Percentiles rank a stretch among this genome's conserved stretches.
These are phyloP conservation scores for Talaromyces thailandensis DNA, from an alignment of 495 filamentous ascomycete species.

Conservation along the genomic window DNA sequence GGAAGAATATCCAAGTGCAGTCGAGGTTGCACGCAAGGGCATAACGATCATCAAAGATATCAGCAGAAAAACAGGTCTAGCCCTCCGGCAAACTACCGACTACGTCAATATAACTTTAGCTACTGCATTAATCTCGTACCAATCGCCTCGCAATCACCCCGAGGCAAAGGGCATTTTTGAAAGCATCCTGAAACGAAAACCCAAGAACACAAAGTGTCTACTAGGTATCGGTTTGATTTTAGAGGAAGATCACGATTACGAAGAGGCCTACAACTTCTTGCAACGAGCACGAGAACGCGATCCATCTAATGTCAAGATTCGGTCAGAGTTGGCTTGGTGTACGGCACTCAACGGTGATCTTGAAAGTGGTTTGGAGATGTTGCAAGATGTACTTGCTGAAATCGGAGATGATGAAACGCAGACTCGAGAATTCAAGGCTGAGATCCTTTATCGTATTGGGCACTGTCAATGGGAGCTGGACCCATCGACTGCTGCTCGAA, in stretches of 20 bases:
- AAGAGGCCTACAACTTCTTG: conserved; percentile 69
- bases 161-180: conserved; percentile 83
- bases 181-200: conserved; percentile 60
- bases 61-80: conserved; percentile 53
- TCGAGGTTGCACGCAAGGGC: conserved; percentile 69
- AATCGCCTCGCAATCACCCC: conserved; percentile 78
- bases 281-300: conserved; percentile 63
- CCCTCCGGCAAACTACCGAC: conserved; percentile 58
- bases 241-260: conserved; percentile 84
- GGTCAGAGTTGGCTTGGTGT: conserved; percentile 82
- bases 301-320: conserved; percentile 61
- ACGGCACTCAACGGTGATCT: conserved; percentile 75
- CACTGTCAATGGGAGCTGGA: conserved; percentile 82
- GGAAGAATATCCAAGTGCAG: conserved; percentile 79
- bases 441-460: conserved; percentile 81
- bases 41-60: conserved; percentile 50
- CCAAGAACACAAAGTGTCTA: conserved; percentile 65
- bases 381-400: conserved; percentile 58
- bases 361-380: conserved; percentile 48
- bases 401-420: conserved; percentile 44
- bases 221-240: conserved; percentile 86
- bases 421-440: conserved; percentile 65
- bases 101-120: conserved; percentile 67
- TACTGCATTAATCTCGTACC: conserved; percentile 76
- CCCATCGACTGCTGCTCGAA: conserved; percentile 58